phyloP scores from a whole-genome alignment of 805 yeast species.

The Ogataea pini region DNA sequence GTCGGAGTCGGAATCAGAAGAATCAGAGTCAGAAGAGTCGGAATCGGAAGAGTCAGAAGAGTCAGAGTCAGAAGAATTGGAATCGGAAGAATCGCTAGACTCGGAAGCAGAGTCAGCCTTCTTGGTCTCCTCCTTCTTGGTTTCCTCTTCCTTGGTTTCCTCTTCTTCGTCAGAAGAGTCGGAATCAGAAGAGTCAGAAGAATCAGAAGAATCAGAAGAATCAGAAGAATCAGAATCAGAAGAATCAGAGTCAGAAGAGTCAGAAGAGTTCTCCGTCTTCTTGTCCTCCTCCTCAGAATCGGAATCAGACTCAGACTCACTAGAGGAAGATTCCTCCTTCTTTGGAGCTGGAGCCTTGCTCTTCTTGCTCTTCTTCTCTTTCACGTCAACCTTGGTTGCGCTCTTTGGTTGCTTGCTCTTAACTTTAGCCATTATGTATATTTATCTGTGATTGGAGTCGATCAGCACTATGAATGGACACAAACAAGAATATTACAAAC shows the following conservation, averaged over 20 bases:
- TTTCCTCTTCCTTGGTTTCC: slow-evolving; percentile 5
- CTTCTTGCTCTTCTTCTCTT: slow-evolving; percentile 19
- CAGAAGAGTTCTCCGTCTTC: slow-evolving; percentile 9
- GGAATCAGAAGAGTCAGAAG: slow-evolving; percentile 13
- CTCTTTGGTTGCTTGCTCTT: slow-evolving; percentile 9
- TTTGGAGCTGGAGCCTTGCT: slow-evolving; percentile 15
- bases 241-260: slow-evolving; percentile 7
- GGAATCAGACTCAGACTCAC: slow-evolving; percentile 11
- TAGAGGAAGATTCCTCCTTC: slow-evolving; percentile 16
- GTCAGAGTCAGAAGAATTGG: slow-evolving; percentile 22
- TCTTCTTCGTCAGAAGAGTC: slow-evolving; percentile 7
- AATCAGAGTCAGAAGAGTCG: slow-evolving; percentile 23
- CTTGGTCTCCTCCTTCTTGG: slow-evolving; percentile 15
- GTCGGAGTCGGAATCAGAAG: slow-evolving; percentile 25
- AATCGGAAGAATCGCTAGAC: slow-evolving; percentile 11
- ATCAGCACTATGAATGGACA: not conserved
- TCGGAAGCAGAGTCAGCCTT: slow-evolving; percentile 5
- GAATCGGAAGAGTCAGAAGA: slow-evolving; percentile 23
- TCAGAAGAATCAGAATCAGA: slow-evolving; percentile 12
- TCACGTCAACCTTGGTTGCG: slow-evolving; percentile 14
- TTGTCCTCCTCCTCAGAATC: slow-evolving; percentile 12
- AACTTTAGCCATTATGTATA: slow-evolving; percentile 5
- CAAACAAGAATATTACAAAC: not conserved
- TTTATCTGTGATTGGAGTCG: not conserved
- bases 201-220: slow-evolving; percentile 8